phyloP scores from a whole-genome alignment of 169 alveolate species.

The Plasmodium coatneyi region DNA sequence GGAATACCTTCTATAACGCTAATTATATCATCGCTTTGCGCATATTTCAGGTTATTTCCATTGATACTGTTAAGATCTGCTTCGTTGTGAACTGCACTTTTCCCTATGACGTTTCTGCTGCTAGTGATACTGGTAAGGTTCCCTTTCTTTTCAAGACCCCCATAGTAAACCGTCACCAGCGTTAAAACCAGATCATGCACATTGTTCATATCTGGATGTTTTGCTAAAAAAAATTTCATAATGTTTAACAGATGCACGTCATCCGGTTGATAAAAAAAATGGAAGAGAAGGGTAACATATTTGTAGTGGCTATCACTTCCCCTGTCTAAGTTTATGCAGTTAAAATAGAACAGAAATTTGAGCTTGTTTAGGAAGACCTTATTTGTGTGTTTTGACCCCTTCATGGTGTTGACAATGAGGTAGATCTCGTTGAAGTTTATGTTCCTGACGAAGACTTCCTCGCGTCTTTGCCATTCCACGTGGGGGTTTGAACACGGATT shows the following conservation, averaged over 20 bases:
- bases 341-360: conserved; percentile 56
- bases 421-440: conserved; percentile 51
- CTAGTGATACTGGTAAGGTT: background rate
- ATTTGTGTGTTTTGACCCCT: background rate
- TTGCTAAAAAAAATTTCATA: conserved; percentile 15
- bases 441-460: conserved; percentile 18
- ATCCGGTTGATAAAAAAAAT: conserved; percentile 4
- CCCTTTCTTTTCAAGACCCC: background rate
- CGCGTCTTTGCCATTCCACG: background rate
- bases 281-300: conserved; percentile 36
- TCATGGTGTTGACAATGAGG: conserved; percentile 16
- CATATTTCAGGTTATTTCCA: background rate
- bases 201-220: background rate
- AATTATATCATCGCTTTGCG: conserved; percentile 12
- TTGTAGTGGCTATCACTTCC: conserved; percentile 42
- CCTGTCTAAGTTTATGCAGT: conserved; percentile 23
- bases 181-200: conserved; percentile 39
- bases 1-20: conserved; percentile 9
- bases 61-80: background rate
- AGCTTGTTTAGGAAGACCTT: conserved; percentile 26
- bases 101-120: background rate
- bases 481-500: background rate
- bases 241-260: conserved; percentile 22
- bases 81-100: background rate
- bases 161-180: conserved; percentile 27